Base-by-base conservation (phyloP, 2,329 filamentous ascomycete species). In the Botrytis deweyae region DNA sequence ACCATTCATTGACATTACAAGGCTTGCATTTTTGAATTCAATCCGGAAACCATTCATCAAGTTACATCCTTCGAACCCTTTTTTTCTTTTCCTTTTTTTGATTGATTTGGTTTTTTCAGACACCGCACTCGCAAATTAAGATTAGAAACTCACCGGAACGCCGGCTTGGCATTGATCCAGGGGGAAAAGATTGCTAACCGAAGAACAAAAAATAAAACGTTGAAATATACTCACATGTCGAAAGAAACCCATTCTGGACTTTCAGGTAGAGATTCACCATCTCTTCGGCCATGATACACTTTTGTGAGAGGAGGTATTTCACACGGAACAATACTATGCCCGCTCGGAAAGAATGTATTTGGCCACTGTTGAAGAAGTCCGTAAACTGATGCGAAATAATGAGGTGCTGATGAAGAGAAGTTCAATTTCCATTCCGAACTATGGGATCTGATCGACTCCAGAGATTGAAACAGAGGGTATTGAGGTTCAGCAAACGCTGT, bases 211-310 rank as follows among this genome's bases (percentile, higher is more conserved):
- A 33, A 33, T 33, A 33, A 33, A 52, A 42, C 16, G 40, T 22
- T 46, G 3, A 16, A 29, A 44, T 61, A 68, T 42, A 78, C 80
- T 77, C 78, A 81, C 77, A 85, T 80, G 77, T 87, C 86, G 75
- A 88, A 85, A 9, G 86, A 84, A 36, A 87, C 80, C 85, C 86
- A 88, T 79, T 88, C 86, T 20, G 85, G 86, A 72, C 83, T 86
- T 25, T 84, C 83, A 5, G 85, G 83, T 6, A 82, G 75, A 40
- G 63, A 40, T 8, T 83, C 78, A 18, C 72, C 79, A 74, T 86
- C 84, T 75, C 79, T 80, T 61, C 85, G 80, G 20, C 86, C 86
- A 78, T 88, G 86, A 79, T 87, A 87, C 55, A 87, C 79, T 72
- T 85, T 82, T 16, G 86, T 87, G 74, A 83, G 84, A 20, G 84